Conservation (phyloP, 176 grass and related monocot species). For the Oryza longistaminata region DNA sequence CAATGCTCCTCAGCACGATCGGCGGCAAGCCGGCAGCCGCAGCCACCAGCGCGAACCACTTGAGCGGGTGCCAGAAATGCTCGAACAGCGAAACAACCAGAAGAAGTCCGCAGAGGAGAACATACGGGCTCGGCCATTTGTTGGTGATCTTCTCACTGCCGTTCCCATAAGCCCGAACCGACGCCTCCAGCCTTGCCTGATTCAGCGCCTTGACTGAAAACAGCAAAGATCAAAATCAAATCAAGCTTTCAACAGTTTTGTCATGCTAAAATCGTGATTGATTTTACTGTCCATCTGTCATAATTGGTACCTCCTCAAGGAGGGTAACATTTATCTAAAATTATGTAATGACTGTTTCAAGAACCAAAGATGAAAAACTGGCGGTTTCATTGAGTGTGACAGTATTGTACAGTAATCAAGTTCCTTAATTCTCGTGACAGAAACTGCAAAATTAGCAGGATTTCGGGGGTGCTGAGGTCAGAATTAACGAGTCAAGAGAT, state of each 20-base stretch:
- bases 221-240: neutral
- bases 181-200: conserved; percentile 79
- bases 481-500: neutral
- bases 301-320: no score
- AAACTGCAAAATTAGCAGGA: neutral
- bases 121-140: conserved; percentile 86
- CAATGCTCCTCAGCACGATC: conserved; percentile 51
- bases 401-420: neutral
- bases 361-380: neutral
- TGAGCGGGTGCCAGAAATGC: conserved; percentile 74
- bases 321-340: neutral
- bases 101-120: conserved; percentile 56
- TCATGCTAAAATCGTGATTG: neutral
- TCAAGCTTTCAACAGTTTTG: neutral
- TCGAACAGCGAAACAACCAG: conserved; percentile 72
- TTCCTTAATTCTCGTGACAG: neutral
- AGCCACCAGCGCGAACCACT: conserved; percentile 69
- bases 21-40: conserved; percentile 47
- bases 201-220: conserved; percentile 77
- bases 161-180: conserved; percentile 62
- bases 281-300: no score
- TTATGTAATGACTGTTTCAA: neutral
- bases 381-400: neutral
- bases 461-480: neutral
- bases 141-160: conserved; percentile 48